Evolutionary conservation across 805 yeast genomes (phyloP).

Genomic region (Saccharomyces jurei): DNA sequence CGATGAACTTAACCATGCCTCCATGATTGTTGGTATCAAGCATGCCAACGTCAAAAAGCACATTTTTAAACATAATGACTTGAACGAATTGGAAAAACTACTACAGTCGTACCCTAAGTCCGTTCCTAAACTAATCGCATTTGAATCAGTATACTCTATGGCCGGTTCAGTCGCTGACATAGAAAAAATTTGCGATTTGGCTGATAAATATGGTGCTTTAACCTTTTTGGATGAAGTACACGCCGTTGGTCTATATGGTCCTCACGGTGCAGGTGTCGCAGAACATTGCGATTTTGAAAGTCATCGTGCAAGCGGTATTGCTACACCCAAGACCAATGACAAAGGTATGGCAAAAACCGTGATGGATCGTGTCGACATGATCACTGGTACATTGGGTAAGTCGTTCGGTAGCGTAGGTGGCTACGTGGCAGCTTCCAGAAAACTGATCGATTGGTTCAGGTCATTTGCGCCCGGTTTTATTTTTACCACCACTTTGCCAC

Average conservation of each 20-base stretch:
- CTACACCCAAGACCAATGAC: slow-evolving; percentile 31
- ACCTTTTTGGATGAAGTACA: slow-evolving; percentile 98
- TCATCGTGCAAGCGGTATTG: slow-evolving; percentile 62
- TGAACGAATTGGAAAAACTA: slow-evolving; percentile 71
- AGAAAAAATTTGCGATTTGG: slow-evolving; percentile 84
- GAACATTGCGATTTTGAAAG: slow-evolving; percentile 88
- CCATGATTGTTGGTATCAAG: slow-evolving; percentile 92
- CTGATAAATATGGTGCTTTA: slow-evolving; percentile 94
- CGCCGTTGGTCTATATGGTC: slow-evolving; percentile 98
- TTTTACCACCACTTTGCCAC: slow-evolving; percentile 94
- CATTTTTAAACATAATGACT: slow-evolving; percentile 84
- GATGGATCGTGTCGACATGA: slow-evolving; percentile 87
- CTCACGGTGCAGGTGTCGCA: slow-evolving; percentile 99
- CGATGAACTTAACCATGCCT: slow-evolving; percentile 92
- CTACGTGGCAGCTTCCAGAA: slow-evolving; percentile 81
- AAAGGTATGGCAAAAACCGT: slow-evolving; percentile 40
- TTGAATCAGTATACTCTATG: slow-evolving; percentile 97
- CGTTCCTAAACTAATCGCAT: slow-evolving; percentile 92
- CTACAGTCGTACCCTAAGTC: slow-evolving; percentile 74
- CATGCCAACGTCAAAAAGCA: slow-evolving; percentile 86
- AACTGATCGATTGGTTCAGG: slow-evolving; percentile 88
- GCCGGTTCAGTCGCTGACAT: slow-evolving; percentile 96
- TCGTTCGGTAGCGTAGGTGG: slow-evolving; percentile 98
- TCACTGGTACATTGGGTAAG: slow-evolving; percentile 96
- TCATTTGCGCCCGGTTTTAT: slow-evolving; percentile 96